Evolutionary conservation across 495 filamentous ascomycete genomes (phyloP).

Genomic region (Aspergillus coremiiformis): DNA sequence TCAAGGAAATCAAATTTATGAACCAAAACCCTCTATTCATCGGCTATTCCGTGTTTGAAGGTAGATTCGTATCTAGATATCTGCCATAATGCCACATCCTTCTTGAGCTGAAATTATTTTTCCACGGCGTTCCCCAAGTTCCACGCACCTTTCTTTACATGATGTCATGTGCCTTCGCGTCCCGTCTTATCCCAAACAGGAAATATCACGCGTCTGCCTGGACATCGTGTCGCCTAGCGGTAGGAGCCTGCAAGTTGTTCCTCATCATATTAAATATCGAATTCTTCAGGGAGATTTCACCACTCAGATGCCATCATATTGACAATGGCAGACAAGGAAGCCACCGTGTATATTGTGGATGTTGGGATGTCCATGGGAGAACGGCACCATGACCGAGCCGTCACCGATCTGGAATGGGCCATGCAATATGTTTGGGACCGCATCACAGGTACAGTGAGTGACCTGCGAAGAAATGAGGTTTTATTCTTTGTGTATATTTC

Average conservation of each 20-base stretch:
- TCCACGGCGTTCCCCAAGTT: not conserved
- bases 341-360: slow-evolving; percentile 87
- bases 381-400: slow-evolving; percentile 59
- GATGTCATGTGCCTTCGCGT: slow-evolving; percentile 43
- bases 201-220: slow-evolving; percentile 45
- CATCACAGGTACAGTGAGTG: slow-evolving; percentile 68
- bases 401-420: slow-evolving; percentile 81
- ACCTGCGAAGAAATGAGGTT: not conserved
- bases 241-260: slow-evolving; percentile 8
- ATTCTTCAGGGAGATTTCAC: not conserved
- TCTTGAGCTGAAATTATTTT: not conserved
- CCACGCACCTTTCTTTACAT: slow-evolving; percentile 11
- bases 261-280: not conserved
- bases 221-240: slow-evolving; percentile 4
- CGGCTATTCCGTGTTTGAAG: no score
- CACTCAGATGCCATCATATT: slow-evolving; percentile 2
- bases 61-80: no score
- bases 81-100: not conserved
- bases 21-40: not conserved
- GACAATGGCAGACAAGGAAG: slow-evolving; percentile 87
- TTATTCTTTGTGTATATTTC: not conserved
- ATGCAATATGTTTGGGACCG: slow-evolving; percentile 97
- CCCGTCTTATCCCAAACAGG: slow-evolving; percentile 27
- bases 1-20: not conserved
- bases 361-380: slow-evolving; percentile 77